phyloP scores from a whole-genome alignment of 345 rosid genomes.

The Salix arbutifolia region DNA sequence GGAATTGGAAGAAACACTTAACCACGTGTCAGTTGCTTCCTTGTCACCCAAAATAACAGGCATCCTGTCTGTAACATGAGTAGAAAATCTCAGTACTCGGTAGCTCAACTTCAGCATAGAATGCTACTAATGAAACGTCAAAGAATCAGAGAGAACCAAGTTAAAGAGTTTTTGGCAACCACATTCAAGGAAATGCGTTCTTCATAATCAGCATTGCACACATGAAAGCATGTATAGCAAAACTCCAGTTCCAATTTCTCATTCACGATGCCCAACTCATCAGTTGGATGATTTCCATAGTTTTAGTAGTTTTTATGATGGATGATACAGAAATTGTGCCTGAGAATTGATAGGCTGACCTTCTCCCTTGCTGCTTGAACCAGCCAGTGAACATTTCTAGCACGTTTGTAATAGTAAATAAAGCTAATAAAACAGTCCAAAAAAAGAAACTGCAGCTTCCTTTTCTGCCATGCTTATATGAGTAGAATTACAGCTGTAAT shows the following conservation, averaged over 20 bases:
- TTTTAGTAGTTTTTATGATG: neutral
- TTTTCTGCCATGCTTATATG: too few relatives aligned
- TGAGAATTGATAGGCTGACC: neutral
- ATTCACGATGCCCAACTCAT: neutral
- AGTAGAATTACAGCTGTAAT: too few relatives aligned
- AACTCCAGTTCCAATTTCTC: neutral
- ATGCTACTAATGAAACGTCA: neutral
- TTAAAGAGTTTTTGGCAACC: too few relatives aligned
- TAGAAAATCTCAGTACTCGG: neutral
- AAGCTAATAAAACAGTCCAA: too few relatives aligned
- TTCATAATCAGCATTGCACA: neutral
- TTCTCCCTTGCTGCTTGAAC: neutral
- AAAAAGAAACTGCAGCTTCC: too few relatives aligned
- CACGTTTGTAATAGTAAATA: neutral
- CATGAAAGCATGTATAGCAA: neutral
- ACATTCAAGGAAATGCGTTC: neutral
- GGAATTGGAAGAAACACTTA: conserved; percentile 45
- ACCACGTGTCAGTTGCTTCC: conserved; percentile 63
- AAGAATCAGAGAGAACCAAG: neutral
- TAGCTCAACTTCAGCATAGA: conserved; percentile 2
- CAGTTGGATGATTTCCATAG: neutral
- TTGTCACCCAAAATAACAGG: conserved; percentile 79
- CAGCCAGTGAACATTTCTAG: neutral
- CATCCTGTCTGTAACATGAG: conserved; percentile 63
- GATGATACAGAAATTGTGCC: neutral